phyloP scores from a whole-genome alignment of 2,329 filamentous ascomycete species.

The Verticillium albo-atrum region DNA sequence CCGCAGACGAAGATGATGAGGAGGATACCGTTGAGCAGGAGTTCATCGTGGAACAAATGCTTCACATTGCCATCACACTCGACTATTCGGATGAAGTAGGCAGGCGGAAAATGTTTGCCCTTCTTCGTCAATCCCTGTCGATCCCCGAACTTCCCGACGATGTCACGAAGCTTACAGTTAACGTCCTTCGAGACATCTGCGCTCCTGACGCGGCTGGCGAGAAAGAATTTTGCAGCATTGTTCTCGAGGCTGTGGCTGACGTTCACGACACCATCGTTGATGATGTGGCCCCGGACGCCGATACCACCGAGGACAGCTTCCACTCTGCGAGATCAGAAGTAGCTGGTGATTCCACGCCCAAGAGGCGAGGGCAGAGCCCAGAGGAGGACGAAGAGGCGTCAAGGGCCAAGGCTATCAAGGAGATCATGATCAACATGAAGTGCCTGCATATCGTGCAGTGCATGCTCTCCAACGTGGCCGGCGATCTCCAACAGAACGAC shows the following conservation, averaged over 20 bases:
- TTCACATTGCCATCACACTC: slow-evolving; percentile 85
- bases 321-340: slow-evolving; percentile 88
- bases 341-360: slow-evolving; percentile 58
- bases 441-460: slow-evolving; percentile 96
- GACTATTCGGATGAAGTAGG: slow-evolving; percentile 99
- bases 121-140: slow-evolving; percentile 80
- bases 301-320: slow-evolving; percentile 68
- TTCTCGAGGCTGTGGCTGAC: slow-evolving; percentile 91
- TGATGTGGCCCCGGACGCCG: slow-evolving; percentile 50
- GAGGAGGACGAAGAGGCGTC: slow-evolving; percentile 60
- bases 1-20: slow-evolving; percentile 63
- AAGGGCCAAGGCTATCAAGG: slow-evolving; percentile 72
- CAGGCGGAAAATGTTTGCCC: slow-evolving; percentile 88
- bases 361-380: slow-evolving; percentile 31
- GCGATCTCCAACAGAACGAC: slow-evolving; percentile 81
- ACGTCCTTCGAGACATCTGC: slow-evolving; percentile 79
- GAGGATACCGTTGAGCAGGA: slow-evolving; percentile 87
- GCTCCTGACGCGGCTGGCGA: slow-evolving; percentile 69
- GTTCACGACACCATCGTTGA: slow-evolving; percentile 91
- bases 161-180: slow-evolving; percentile 80
- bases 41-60: slow-evolving; percentile 91
- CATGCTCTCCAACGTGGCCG: slow-evolving; percentile 90
- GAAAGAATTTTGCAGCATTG: slow-evolving; percentile 76
- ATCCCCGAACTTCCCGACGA: slow-evolving; percentile 87
- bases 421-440: slow-evolving; percentile 98